A percentile compares a stretch with the other conserved stretches of the same genome.
Conservation (phyloP, 768 basidiomycete species). For the Tubosaeta sp. region DNA sequence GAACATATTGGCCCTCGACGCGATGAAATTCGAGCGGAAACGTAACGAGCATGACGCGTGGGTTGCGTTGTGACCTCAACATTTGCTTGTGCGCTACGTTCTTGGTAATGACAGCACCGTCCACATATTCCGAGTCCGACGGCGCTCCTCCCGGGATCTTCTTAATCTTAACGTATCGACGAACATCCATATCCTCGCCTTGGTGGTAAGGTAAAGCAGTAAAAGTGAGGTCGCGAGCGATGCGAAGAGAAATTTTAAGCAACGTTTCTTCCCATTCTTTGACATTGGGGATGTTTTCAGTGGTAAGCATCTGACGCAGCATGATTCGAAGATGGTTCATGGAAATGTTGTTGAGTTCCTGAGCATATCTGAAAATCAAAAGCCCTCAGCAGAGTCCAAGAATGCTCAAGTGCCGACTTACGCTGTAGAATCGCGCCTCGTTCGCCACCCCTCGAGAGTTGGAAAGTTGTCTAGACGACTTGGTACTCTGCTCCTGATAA, state of each 20-base stretch:
- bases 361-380: conserved; percentile 55
- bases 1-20: conserved; percentile 88
- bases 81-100: conserved; percentile 96
- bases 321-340: conserved; percentile 88
- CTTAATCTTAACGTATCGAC: conserved; percentile 96
- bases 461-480: conserved; percentile 62
- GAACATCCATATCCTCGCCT: conserved; percentile 92
- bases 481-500: conserved; percentile 80
- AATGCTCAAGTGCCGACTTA: conserved; percentile 38
- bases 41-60: conserved; percentile 93
- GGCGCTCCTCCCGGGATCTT: conserved; percentile 94
- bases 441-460: conserved; percentile 75
- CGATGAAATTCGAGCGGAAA: conserved; percentile 94
- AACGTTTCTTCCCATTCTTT: conserved; percentile 87
- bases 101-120: conserved; percentile 96
- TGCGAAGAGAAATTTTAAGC: conserved; percentile 74
- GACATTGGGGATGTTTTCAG: conserved; percentile 76
- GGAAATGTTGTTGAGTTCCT: conserved; percentile 80
- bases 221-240: conserved; percentile 82
- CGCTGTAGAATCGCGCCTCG: conserved; percentile 86
- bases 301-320: conserved; percentile 85
- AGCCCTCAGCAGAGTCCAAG: conserved; percentile 1
- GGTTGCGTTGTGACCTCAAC: conserved; percentile 76
- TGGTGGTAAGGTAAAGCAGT: conserved; percentile 65
- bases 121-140: conserved; percentile 92